A percentile compares a stretch with the other conserved stretches of the same genome.
phyloP scores from a whole-genome alignment of 257 asterid genomes.

The Capsicum chinense region DNA sequence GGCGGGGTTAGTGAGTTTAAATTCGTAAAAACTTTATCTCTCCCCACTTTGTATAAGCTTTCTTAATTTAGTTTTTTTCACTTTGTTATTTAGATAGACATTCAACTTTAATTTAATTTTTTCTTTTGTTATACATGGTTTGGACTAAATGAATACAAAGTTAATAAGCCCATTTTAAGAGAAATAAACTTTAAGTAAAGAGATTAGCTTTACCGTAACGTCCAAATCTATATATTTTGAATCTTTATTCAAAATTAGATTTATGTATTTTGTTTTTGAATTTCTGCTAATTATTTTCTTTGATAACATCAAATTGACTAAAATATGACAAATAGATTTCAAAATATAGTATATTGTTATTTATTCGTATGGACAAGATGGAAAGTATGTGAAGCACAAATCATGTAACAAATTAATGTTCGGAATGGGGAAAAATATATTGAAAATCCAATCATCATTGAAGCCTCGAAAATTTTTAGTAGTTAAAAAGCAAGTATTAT shows the following conservation, averaged over 20 bases:
- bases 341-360: background rate
- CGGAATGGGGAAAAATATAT: too few species aligned
- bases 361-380: too few species aligned
- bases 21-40: background rate
- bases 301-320: background rate
- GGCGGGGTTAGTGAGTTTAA: background rate
- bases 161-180: too few species aligned
- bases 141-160: background rate
- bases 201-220: too few species aligned
- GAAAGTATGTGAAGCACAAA: background rate
- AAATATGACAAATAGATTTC: background rate
- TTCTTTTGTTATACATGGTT: background rate
- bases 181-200: background rate
- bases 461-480: too few species aligned
- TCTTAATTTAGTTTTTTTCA: background rate
- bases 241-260: background rate
- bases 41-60: too few species aligned
- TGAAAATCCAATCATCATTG: too few species aligned
- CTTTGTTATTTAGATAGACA: background rate
- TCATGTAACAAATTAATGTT: background rate
- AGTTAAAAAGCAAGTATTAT: too few species aligned
- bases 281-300: background rate
- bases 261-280: background rate
- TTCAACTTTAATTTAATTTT: background rate
- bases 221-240: too few species aligned